A percentile compares a stretch with the other conserved stretches of the same genome.
phyloP scores from a whole-genome alignment of 805 yeast genomes.

The Schwanniomyces polymorphus region DNA sequence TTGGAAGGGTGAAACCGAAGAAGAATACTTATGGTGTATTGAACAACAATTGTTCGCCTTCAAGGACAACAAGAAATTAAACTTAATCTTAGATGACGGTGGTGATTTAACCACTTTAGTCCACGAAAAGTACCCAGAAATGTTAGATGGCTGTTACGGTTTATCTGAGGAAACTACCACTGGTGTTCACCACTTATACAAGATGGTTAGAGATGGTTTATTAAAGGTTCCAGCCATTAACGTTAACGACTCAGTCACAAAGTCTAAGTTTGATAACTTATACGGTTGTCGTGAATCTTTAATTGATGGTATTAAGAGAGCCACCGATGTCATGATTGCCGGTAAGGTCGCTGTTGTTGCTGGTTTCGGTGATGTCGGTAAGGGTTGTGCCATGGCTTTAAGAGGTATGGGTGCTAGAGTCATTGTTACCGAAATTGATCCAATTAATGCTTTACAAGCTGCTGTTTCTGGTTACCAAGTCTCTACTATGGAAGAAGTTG shows the following conservation, averaged over 20 bases:
- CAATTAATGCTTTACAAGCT: slow-evolving; percentile 98
- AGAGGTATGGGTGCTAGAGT: slow-evolving; percentile 99
- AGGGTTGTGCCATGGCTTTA: slow-evolving; percentile 99
- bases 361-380: slow-evolving; percentile 99
- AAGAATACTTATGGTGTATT: slow-evolving; percentile 98
- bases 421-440: slow-evolving; percentile 95
- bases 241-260: slow-evolving; percentile 98
- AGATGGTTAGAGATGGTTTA: slow-evolving; percentile 82
- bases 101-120: slow-evolving; percentile 97
- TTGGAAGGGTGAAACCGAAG: slow-evolving; percentile 99
- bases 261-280: slow-evolving; percentile 98
- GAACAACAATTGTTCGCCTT: slow-evolving; percentile 98
- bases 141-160: slow-evolving; percentile 93
- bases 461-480: slow-evolving; percentile 99
- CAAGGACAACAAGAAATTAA: slow-evolving; percentile 93
- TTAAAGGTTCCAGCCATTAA: slow-evolving; percentile 99
- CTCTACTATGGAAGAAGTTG: slow-evolving; percentile 91
- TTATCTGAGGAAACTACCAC: slow-evolving; percentile 99
- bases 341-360: slow-evolving; percentile 99
- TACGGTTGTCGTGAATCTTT: slow-evolving; percentile 99
- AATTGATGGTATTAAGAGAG: slow-evolving; percentile 98
- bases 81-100: slow-evolving; percentile 98
- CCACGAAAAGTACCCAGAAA: slow-evolving; percentile 97
- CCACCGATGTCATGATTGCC: slow-evolving; percentile 99
- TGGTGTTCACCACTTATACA: slow-evolving; percentile 99